A percentile compares a stretch with the other conserved stretches of the same genome.
Evolutionary conservation across 306 rosid species (phyloP).

Genomic region (Prunus mongolica): DNA sequence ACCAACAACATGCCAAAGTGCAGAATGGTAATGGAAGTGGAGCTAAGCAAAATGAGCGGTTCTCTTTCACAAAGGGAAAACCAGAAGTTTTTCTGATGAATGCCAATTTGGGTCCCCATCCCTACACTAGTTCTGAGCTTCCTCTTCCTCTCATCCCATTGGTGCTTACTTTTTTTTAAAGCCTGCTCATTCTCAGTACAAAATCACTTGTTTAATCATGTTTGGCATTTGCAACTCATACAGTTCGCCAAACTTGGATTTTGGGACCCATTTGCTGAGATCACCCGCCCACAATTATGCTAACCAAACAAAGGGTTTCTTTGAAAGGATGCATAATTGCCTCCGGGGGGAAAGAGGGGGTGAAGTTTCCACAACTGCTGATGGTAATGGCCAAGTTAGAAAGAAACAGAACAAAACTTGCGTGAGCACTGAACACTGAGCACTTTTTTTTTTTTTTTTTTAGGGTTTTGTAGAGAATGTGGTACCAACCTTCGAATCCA

Average conservation of each 20-base stretch:
- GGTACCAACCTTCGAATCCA: too few species aligned
- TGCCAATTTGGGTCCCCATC: slow-evolving; percentile 7
- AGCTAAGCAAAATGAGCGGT: slow-evolving; percentile 37
- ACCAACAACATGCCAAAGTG: slow-evolving; percentile 10
- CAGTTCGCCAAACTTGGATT: slow-evolving; percentile 25
- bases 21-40: slow-evolving; percentile 16
- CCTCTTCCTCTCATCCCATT: not conserved
- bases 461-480: too few species aligned
- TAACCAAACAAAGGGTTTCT: slow-evolving; percentile 5
- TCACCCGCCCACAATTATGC: slow-evolving; percentile 22
- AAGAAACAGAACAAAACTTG: slow-evolving; percentile 12
- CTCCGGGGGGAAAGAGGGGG: not conserved
- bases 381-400: slow-evolving; percentile 22
- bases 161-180: slow-evolving; percentile 9
- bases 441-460: too few species aligned
- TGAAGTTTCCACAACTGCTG: slow-evolving; percentile 25
- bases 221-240: slow-evolving; percentile 26
- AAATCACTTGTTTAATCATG: slow-evolving; percentile 18
- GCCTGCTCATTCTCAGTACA: not conserved
- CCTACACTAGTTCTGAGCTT: not conserved
- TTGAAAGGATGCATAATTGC: slow-evolving; percentile 8
- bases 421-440: slow-evolving; percentile 20
- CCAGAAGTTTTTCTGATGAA: slow-evolving; percentile 4
- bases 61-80: slow-evolving; percentile 20
- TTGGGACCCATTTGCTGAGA: slow-evolving; percentile 40